phyloP scores from a whole-genome alignment of 2,329 filamentous ascomycete species.

The Domatiomyces globalis region DNA sequence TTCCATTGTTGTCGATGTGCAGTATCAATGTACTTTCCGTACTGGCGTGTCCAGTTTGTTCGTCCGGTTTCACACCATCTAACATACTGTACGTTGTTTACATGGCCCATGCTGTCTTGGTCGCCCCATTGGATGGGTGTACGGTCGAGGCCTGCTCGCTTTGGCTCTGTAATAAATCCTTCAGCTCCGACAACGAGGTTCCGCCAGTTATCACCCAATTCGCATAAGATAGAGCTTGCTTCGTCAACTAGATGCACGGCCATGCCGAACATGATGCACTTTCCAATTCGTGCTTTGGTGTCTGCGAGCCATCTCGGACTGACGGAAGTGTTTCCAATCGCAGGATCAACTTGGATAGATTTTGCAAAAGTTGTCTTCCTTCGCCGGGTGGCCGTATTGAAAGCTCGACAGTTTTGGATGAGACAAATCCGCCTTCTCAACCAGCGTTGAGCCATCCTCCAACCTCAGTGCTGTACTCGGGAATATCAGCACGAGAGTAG shows the following conservation, averaged over 20 bases:
- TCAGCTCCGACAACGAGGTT: slow-evolving; percentile 58
- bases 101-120: slow-evolving; percentile 47
- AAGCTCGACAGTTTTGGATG: neutral
- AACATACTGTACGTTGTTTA: slow-evolving; percentile 77
- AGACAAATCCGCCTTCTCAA: neutral
- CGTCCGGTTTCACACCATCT: slow-evolving; percentile 70
- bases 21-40: slow-evolving; percentile 49
- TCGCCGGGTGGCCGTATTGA: neutral
- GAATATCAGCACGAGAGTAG: neutral
- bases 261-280: slow-evolving; percentile 62
- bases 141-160: slow-evolving; percentile 47
- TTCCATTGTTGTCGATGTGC: slow-evolving; percentile 50
- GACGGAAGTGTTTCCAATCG: slow-evolving; percentile 13
- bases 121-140: slow-evolving; percentile 71
- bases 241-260: slow-evolving; percentile 41
- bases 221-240: slow-evolving; percentile 45
- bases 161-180: slow-evolving; percentile 54
- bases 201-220: slow-evolving; percentile 54
- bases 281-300: slow-evolving; percentile 52
- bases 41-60: slow-evolving; percentile 62
- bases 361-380: neutral
- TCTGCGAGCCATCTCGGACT: slow-evolving; percentile 56
- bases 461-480: neutral
- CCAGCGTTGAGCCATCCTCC: neutral
- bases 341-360: neutral